phyloP scores from a whole-genome alignment of 2,329 filamentous ascomycete genomes.

The Verticillium dahliae region DNA sequence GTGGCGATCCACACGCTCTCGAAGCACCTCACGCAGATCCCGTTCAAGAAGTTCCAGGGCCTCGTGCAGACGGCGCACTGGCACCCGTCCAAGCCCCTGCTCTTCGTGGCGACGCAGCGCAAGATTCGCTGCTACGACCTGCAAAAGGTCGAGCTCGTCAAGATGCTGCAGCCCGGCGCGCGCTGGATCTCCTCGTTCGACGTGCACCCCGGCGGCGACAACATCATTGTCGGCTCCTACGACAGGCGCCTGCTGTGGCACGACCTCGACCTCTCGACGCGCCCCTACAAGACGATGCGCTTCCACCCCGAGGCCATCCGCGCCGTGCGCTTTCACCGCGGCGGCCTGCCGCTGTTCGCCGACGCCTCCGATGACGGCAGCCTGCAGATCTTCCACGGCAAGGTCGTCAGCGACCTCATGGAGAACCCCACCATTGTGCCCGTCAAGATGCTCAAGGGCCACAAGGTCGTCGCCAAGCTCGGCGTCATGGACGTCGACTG shows the following conservation, averaged over 20 bases:
- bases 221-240: slow-evolving; percentile 90
- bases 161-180: slow-evolving; percentile 87
- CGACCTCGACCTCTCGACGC: slow-evolving; percentile 83
- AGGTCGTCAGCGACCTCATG: slow-evolving; percentile 89
- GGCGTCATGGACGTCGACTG: slow-evolving; percentile 93
- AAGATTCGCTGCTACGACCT: slow-evolving; percentile 92
- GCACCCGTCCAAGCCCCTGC: slow-evolving; percentile 85
- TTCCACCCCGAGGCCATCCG: slow-evolving; percentile 93
- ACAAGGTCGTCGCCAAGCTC: slow-evolving; percentile 77
- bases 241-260: slow-evolving; percentile 94
- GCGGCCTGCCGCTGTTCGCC: slow-evolving; percentile 75
- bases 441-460: slow-evolving; percentile 86
- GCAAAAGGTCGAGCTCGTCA: slow-evolving; percentile 82
- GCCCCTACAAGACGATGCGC: slow-evolving; percentile 92
- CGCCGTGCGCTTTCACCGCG: slow-evolving; percentile 78
- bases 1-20: slow-evolving; percentile 93
- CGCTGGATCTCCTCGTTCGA: slow-evolving; percentile 92
- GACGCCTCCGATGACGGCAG: slow-evolving; percentile 93
- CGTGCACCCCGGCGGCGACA: slow-evolving; percentile 87
- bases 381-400: slow-evolving; percentile 93
- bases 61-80: slow-evolving; percentile 85
- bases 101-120: slow-evolving; percentile 94
- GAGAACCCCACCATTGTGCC: slow-evolving; percentile 96
- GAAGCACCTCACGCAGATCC: slow-evolving; percentile 90
- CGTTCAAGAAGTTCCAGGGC: slow-evolving; percentile 73